phyloP scores from a whole-genome alignment of 2,329 filamentous ascomycete genomes.

The Xylaria sp. region DNA sequence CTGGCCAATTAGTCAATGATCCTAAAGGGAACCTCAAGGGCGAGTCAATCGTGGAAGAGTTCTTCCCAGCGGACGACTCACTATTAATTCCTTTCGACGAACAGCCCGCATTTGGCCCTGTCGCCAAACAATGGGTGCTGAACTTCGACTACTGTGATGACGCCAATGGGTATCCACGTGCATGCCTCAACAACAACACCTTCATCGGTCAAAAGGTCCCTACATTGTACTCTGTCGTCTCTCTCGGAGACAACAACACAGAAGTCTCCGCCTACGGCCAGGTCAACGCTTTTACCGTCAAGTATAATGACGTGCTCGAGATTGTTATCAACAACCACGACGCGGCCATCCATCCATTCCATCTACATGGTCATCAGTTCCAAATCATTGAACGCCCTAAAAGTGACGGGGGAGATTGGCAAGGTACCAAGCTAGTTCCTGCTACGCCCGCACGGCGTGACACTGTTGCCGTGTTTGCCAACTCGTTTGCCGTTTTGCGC shows the following conservation, averaged over 20 bases:
- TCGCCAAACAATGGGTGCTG: slow-evolving; percentile 67
- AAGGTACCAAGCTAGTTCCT: slow-evolving; percentile 43
- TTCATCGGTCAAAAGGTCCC: slow-evolving; percentile 77
- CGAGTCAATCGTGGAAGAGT: slow-evolving; percentile 50
- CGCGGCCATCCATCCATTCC: slow-evolving; percentile 61
- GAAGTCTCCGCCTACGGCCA: slow-evolving; percentile 57
- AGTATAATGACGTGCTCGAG: slow-evolving; percentile 56
- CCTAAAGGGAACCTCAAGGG: slow-evolving; percentile 44
- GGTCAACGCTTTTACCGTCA: slow-evolving; percentile 56
- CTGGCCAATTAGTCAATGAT: slow-evolving; percentile 58
- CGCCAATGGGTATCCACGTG: slow-evolving; percentile 69
- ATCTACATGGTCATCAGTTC: slow-evolving; percentile 67
- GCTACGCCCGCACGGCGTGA: slow-evolving; percentile 53
- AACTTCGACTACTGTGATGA: slow-evolving; percentile 69
- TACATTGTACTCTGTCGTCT: slow-evolving; percentile 76
- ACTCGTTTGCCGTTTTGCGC: slow-evolving; percentile 62
- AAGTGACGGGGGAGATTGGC: slow-evolving; percentile 53
- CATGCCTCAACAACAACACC: slow-evolving; percentile 72
- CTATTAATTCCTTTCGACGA: slow-evolving; percentile 67
- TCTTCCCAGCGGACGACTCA: slow-evolving; percentile 71
- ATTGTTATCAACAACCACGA: slow-evolving; percentile 64
- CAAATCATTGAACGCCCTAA: slow-evolving; percentile 59
- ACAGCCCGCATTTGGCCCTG: slow-evolving; percentile 60
- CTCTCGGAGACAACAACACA: slow-evolving; percentile 59
- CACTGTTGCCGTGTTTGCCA: slow-evolving; percentile 53